Base-by-base conservation (phyloP, 768 basidiomycete genomes). In the Dendrothele bispora region DNA sequence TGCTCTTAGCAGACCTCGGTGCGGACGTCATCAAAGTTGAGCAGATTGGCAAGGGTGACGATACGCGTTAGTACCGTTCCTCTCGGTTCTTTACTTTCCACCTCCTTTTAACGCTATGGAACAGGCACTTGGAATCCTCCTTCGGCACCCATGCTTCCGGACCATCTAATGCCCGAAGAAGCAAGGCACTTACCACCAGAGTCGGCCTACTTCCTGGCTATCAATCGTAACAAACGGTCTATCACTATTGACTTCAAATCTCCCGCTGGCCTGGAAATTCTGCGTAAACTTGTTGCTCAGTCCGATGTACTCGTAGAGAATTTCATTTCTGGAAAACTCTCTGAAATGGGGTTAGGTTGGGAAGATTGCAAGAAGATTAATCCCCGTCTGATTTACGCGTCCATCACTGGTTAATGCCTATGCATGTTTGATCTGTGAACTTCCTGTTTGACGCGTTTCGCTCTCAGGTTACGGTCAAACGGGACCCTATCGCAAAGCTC, bases 1-100 rank as follows among this genome's bases (percentile, higher is more conserved):
- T 95, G 93, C 77, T 95, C 51, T 75, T 97, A n/a, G 93, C 86
- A 6, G 92, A 95, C 68, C 69, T 95, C 28, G 87, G 91, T 1
- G 95, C 95, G 39, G 92, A 98, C 61, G 92, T 98, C 24, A 80
- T 97, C 64, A 98, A 97, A 64, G 82, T 97, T 5, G 92, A 95
- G 61, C 88, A 91, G 61, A 72, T 80, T 43, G 72, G 75, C 36
- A 78, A 74, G 49, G 95, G 95, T 20, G 95, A 98, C 59, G 95
- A 98, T 67, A 98, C 95, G 26, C 80, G 92, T 81, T 67, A 61
- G 76, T 71, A 46, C 21, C 26, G 3, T 37, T 14, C 26, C 1
- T n/a, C 17, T 41, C 29, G n/a, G 48, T 26, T 51, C 15, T 42
- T 38, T 27, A 41, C 39, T 39, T 28, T 15, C 39, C 40, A 40